These are phyloP conservation scores for Xerocomus potaroensis DNA, from an alignment of 768 basidiomycete species.

Conservation along the genomic window DNA sequence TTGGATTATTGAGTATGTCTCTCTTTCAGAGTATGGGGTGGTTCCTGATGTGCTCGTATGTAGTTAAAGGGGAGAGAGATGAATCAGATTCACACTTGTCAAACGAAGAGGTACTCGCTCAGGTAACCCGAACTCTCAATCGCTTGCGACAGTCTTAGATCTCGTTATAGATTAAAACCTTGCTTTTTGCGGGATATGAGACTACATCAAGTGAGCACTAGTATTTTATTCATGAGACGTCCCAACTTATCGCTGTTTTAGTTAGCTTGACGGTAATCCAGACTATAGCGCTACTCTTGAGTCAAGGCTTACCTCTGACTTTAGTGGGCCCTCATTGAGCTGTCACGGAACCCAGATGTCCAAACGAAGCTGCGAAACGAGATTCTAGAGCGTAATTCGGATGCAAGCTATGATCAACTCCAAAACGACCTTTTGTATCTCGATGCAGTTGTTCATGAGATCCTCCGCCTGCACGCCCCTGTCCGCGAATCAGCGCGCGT, in stretches of 20 bases:
- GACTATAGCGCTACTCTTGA: neutral
- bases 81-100: too few species aligned
- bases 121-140: too few species aligned
- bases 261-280: constrained; percentile 23
- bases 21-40: neutral
- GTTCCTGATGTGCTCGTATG: neutral
- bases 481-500: constrained; percentile 19
- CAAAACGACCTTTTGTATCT: constrained; percentile 48
- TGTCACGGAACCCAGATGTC: constrained; percentile 40
- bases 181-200: constrained; percentile 38
- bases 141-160: too few species aligned
- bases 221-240: neutral
- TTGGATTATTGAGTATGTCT: constrained; percentile 36
- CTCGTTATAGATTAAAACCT: constrained; percentile 35
- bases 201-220: constrained; percentile 32
- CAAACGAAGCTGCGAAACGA: constrained; percentile 51
- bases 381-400: constrained; percentile 37
- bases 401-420: constrained; percentile 54
- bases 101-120: too few species aligned
- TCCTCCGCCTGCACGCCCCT: constrained; percentile 41
- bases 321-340: constrained; percentile 61
- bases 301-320: too few species aligned
- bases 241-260: neutral
- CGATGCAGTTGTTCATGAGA: constrained; percentile 47
- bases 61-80: constrained; percentile 36